phyloP scores from a whole-genome alignment of 176 grass and related monocot species.

The Zizania latifolia region DNA sequence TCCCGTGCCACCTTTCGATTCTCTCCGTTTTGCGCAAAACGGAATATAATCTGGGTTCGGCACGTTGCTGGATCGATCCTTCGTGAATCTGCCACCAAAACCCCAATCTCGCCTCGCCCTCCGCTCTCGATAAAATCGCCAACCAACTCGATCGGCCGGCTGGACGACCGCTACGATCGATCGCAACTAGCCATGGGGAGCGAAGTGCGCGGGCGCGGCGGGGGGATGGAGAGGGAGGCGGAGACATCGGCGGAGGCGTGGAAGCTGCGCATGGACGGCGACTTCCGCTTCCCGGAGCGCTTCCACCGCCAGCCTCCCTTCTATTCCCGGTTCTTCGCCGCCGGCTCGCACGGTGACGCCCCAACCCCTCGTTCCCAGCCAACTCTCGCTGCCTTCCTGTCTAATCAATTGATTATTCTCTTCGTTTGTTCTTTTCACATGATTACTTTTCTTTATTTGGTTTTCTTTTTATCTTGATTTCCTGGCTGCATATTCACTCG shows the following conservation, averaged over 20 bases:
- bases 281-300: slow-evolving; percentile 28
- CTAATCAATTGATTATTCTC: background rate
- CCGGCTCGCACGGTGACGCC: slow-evolving; percentile 9
- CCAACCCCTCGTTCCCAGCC: background rate
- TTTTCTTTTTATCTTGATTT: background rate
- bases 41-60: no score
- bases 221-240: background rate
- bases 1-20: no score
- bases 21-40: no score
- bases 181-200: background rate
- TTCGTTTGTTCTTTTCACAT: background rate
- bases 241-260: background rate
- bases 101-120: no score
- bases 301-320: slow-evolving; percentile 31
- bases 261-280: slow-evolving; percentile 39
- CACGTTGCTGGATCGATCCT: no score
- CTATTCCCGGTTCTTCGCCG: slow-evolving; percentile 37
- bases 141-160: no score
- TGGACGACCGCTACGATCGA: no score
- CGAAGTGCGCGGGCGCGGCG: background rate
- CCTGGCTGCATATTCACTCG: background rate
- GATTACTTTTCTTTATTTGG: background rate
- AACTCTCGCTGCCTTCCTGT: no score
- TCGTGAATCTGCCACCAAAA: no score
- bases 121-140: no score